Evolutionary conservation across 306 rosid species (phyloP).

Genomic region (Vigna trinervia): DNA sequence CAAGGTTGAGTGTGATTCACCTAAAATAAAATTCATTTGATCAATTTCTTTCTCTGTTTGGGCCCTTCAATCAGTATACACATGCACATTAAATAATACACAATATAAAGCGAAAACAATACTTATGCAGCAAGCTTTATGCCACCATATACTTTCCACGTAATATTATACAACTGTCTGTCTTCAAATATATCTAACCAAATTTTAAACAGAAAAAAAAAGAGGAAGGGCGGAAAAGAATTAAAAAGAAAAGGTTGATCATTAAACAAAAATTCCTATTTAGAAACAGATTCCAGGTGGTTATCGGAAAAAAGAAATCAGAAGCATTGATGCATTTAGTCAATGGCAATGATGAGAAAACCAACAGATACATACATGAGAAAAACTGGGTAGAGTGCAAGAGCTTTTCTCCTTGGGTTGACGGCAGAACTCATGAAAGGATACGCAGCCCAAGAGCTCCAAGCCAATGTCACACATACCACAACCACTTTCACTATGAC

Average conservation of each 20-base stretch:
- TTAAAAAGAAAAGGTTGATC: constrained; percentile 42
- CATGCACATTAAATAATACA: constrained; percentile 7
- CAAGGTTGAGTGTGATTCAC: neutral
- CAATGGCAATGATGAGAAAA: constrained; percentile 96
- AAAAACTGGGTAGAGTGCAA: constrained; percentile 96
- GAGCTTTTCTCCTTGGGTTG: constrained; percentile 98
- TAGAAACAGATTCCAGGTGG: constrained; percentile 44
- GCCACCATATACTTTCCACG: constrained; percentile 45
- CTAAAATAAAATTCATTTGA: constrained; percentile 7
- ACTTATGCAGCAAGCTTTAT: constrained; percentile 20
- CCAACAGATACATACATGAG: constrained; percentile 99
- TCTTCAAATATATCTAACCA: constrained; percentile 47
- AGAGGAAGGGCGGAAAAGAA: constrained; percentile 31
- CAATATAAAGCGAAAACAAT: constrained; percentile 1
- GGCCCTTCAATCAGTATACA: constrained; percentile 23
- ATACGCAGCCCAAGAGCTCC: constrained; percentile 99
- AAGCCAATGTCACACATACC: constrained; percentile 87
- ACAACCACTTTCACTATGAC: constrained; percentile 80
- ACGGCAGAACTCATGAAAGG: constrained; percentile 99
- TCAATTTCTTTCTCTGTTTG: constrained; percentile 8
- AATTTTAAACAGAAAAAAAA: constrained; percentile 32
- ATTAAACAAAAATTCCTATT: constrained; percentile 63
- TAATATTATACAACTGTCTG: constrained; percentile 57
- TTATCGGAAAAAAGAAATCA: constrained; percentile 42
- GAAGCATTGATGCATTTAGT: constrained; percentile 54